These are phyloP conservation scores for Podospora didyma DNA, from an alignment of 495 filamentous ascomycete genomes.

Conservation along the genomic window DNA sequence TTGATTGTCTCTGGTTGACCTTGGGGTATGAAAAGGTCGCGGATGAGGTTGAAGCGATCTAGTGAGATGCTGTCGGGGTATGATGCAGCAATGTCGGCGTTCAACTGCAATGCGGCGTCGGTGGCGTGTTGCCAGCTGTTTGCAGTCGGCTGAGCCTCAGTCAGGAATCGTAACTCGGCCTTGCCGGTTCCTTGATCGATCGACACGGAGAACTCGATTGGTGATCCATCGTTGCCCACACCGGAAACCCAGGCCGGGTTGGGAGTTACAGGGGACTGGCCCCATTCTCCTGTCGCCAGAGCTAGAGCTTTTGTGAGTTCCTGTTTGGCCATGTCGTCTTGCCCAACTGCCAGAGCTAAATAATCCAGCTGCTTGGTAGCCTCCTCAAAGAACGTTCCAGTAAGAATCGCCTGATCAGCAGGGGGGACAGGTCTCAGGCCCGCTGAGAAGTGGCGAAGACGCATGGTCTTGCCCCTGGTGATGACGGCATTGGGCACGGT, in stretches of 20 bases:
- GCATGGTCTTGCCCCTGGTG: slow-evolving; percentile 7
- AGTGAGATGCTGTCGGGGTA: slow-evolving; percentile 10
- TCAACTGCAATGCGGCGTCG: slow-evolving; percentile 1
- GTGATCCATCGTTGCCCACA: slow-evolving; percentile 4
- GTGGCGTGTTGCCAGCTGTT: background rate
- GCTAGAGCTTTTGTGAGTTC: background rate
- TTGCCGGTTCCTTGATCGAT: slow-evolving; percentile 1
- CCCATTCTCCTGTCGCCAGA: background rate
- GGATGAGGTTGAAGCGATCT: slow-evolving; percentile 9
- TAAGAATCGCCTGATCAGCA: background rate
- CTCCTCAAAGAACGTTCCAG: background rate
- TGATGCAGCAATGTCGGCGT: background rate
- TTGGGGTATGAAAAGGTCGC: slow-evolving; percentile 12
- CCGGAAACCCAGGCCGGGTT: background rate
- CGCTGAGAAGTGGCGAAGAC: slow-evolving; percentile 6
- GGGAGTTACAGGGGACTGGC: background rate
- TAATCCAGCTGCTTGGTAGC: background rate
- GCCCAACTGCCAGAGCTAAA: background rate
- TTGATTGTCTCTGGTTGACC: background rate
- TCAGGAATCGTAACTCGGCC: slow-evolving; percentile 8
- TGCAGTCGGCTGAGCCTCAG: slow-evolving; percentile 8
- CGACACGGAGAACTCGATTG: slow-evolving; percentile 6
- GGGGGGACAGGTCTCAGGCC: slow-evolving; percentile 1
- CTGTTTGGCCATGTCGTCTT: background rate
- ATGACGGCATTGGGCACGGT: slow-evolving; percentile 3